Evolutionary conservation across 1,284 basidiomycete species (phyloP).

Genomic region (Irpex lacteus): DNA sequence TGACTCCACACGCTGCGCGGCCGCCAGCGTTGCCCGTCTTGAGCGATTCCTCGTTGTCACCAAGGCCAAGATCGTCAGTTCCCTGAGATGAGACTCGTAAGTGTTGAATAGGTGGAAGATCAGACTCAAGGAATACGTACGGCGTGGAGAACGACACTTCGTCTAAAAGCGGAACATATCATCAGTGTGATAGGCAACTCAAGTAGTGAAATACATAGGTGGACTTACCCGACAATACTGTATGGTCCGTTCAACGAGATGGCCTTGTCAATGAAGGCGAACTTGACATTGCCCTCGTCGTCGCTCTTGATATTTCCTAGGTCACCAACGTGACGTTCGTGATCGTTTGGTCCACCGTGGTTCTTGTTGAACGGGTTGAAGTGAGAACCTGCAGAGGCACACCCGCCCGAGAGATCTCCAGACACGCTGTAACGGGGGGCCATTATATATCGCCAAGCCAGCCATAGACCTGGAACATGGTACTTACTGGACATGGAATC

Average conservation of each 20-base stretch:
- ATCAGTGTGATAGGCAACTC: conserved; percentile 1
- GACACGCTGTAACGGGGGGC: conserved; percentile 45
- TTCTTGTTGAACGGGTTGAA: conserved; percentile 69
- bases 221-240: conserved; percentile 65
- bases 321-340: conserved; percentile 72
- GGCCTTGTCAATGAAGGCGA: conserved; percentile 58
- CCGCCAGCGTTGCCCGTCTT: conserved; percentile 76
- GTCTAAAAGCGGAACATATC: conserved; percentile 30
- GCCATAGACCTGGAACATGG: conserved; percentile 3
- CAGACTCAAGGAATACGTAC: conserved; percentile 30
- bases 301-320: conserved; percentile 74
- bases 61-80: conserved; percentile 71
- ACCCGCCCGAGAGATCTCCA: conserved; percentile 69
- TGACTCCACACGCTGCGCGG: conserved; percentile 72
- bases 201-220: not conserved
- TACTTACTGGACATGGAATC: conserved; percentile 79
- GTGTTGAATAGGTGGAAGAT: not conserved
- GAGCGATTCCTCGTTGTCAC: conserved; percentile 62
- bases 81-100: conserved; percentile 38
- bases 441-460: not conserved
- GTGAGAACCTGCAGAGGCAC: conserved; percentile 70
- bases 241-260: conserved; percentile 70
- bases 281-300: conserved; percentile 50
- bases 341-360: conserved; percentile 63
- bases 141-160: conserved; percentile 63